Conservation (phyloP, 2,329 filamentous ascomycete genomes). For the Colletotrichum graminicola region DNA sequence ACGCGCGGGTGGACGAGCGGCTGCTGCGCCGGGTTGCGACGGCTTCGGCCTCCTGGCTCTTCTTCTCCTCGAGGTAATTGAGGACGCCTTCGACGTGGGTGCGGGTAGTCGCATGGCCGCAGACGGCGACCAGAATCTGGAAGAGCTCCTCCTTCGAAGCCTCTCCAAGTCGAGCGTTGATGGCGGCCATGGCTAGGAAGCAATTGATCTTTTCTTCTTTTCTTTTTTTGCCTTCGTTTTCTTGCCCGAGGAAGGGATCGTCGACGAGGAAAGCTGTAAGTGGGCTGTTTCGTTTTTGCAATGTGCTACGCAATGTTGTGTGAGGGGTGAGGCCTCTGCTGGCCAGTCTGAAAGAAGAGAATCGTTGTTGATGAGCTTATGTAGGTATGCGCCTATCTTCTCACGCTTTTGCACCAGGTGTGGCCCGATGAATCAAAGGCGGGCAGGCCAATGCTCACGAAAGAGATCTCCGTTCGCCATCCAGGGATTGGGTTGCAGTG, state of each 20-base stretch:
- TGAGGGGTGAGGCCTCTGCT: neutral
- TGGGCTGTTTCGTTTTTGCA: neutral
- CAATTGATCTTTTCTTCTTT: neutral
- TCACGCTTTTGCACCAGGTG: conserved; percentile 19
- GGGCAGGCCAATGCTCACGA: conserved; percentile 19
- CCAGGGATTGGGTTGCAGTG: neutral
- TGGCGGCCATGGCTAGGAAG: neutral
- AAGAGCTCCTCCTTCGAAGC: conserved; percentile 27
- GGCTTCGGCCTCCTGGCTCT: neutral
- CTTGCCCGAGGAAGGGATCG: neutral
- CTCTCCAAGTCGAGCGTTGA: conserved; percentile 4
- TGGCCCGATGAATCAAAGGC: conserved; percentile 3
- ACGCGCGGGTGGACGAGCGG: conserved; percentile 12
- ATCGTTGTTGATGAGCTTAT: conserved; percentile 16
- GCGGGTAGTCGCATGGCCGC: conserved; percentile 18
- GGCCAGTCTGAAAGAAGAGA: conserved; percentile 1
- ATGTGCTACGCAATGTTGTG: neutral
- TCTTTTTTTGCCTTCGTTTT: too few species aligned
- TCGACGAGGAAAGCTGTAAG: neutral
- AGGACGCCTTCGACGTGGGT: conserved; percentile 14
- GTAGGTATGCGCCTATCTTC: conserved; percentile 21
- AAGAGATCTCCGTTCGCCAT: conserved; percentile 2
- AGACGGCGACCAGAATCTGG: conserved; percentile 17
- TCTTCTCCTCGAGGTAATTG: conserved; percentile 25
- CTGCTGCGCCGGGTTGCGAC: conserved; percentile 11